Percentiles rank a stretch among this genome's conserved stretches.
phyloP scores from a whole-genome alignment of 345 rosid species.

The Euphorbia tirucalli region DNA sequence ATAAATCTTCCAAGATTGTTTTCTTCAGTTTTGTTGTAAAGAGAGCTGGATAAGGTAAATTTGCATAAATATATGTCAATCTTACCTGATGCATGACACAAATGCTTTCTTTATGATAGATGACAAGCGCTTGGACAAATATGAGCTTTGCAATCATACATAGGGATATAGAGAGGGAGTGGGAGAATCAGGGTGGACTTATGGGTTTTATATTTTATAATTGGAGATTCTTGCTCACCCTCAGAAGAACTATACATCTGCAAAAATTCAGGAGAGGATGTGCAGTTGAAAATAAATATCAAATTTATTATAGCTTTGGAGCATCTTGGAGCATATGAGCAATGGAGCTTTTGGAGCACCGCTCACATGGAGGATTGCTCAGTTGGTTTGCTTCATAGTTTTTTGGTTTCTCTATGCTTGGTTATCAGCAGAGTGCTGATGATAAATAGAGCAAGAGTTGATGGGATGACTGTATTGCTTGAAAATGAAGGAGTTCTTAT shows the following conservation, averaged over 20 bases:
- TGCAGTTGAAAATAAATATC: slow-evolving; percentile 56
- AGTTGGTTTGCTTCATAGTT: slow-evolving; percentile 79
- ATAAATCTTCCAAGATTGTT: slow-evolving; percentile 5
- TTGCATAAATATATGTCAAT: slow-evolving; percentile 45
- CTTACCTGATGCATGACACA: slow-evolving; percentile 73
- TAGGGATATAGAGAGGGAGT: slow-evolving; percentile 91
- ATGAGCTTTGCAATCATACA: slow-evolving; percentile 90
- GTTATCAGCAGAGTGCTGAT: slow-evolving; percentile 34
- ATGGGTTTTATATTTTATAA: slow-evolving; percentile 48
- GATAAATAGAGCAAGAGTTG: slow-evolving; percentile 30
- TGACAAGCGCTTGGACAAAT: slow-evolving; percentile 93
- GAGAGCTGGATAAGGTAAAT: slow-evolving; percentile 59
- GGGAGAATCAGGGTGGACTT: slow-evolving; percentile 78
- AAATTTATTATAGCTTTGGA: slow-evolving; percentile 73
- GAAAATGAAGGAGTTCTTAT: slow-evolving; percentile 14
- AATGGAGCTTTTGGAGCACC: slow-evolving; percentile 92
- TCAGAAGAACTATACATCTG: slow-evolving; percentile 55
- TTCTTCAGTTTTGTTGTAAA: slow-evolving; percentile 20
- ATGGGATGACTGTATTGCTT: slow-evolving; percentile 25
- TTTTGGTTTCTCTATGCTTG: slow-evolving; percentile 40
- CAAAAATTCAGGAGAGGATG: slow-evolving; percentile 55
- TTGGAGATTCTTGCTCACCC: slow-evolving; percentile 79
- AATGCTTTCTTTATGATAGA: slow-evolving; percentile 94
- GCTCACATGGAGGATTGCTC: slow-evolving; percentile 88
- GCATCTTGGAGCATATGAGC: slow-evolving; percentile 81